Percentiles rank a stretch among this genome's conserved stretches.
Conservation (phyloP, 2,329 filamentous ascomycete species). For the Lojkania enalia region DNA sequence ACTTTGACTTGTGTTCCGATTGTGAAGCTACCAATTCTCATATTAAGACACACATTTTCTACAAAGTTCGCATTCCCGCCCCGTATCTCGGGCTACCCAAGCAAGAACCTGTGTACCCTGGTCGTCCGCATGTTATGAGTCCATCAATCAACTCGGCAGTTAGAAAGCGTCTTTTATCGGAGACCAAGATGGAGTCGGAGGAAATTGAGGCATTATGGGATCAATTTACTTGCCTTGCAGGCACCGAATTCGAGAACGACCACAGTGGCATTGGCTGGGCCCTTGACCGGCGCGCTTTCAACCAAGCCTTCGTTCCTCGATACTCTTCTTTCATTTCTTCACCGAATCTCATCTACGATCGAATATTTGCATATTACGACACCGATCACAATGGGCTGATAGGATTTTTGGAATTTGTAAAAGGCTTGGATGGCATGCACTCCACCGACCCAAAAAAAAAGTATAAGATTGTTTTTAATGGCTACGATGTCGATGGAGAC, state of each 20-base stretch:
- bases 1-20: conserved; percentile 93
- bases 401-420: conserved; percentile 87
- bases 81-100: conserved; percentile 78
- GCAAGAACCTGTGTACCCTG: conserved; percentile 53
- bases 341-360: conserved; percentile 90
- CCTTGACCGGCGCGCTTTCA: conserved; percentile 91
- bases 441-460: conserved; percentile 53
- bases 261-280: conserved; percentile 76
- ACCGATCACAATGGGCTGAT: conserved; percentile 86
- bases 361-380: conserved; percentile 97
- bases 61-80: conserved; percentile 89
- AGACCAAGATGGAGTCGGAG: conserved; percentile 68
- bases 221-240: conserved; percentile 93
- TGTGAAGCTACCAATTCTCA: conserved; percentile 80
- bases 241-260: conserved; percentile 79
- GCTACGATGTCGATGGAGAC: conserved; percentile 88
- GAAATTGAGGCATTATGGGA: conserved; percentile 95
- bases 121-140: conserved; percentile 73
- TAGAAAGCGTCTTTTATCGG: conserved; percentile 61
- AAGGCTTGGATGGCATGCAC: conserved; percentile 71
- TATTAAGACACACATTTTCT: conserved; percentile 91
- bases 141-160: conserved; percentile 68
- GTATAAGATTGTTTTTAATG: conserved; percentile 69
- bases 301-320: conserved; percentile 85
- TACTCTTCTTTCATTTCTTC: conserved; percentile 75